A percentile compares a stretch with the other conserved stretches of the same genome.
phyloP scores from a whole-genome alignment of 2,329 filamentous ascomycete genomes.

The Fusarium coicis region DNA sequence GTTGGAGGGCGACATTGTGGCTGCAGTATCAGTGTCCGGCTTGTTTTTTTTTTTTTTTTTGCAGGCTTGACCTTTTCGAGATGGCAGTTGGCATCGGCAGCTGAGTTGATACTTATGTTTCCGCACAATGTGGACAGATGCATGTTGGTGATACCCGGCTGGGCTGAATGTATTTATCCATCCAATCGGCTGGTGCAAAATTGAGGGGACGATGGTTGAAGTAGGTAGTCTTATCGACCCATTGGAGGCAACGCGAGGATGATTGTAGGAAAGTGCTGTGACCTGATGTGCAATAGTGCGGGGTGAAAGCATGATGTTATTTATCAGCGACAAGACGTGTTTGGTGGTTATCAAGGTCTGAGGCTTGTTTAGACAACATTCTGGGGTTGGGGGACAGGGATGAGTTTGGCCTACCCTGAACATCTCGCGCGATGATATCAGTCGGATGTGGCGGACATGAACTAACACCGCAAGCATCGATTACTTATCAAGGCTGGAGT shows the following conservation, averaged over 20 bases:
- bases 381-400: neutral
- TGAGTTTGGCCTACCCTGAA: neutral
- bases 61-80: neutral
- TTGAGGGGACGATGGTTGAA: neutral
- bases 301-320: neutral
- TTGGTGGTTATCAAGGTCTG: neutral
- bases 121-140: neutral
- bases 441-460: too few species aligned
- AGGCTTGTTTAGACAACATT: neutral
- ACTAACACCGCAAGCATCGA: too few species aligned
- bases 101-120: conserved; percentile 8
- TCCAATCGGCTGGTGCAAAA: neutral
- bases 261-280: too few species aligned
- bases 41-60: neutral
- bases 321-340: accelerated
- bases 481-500: neutral
- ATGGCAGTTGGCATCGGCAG: neutral
- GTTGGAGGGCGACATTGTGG: conserved; percentile 10
- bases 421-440: accelerated
- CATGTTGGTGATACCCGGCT: neutral
- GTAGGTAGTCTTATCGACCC: accelerated
- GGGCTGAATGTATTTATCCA: conserved; percentile 4
- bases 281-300: neutral
- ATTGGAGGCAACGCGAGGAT: neutral
- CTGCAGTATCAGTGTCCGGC: neutral